Conservation (phyloP, 1,284 basidiomycete genomes). For the Ceratobasidium sp. region DNA sequence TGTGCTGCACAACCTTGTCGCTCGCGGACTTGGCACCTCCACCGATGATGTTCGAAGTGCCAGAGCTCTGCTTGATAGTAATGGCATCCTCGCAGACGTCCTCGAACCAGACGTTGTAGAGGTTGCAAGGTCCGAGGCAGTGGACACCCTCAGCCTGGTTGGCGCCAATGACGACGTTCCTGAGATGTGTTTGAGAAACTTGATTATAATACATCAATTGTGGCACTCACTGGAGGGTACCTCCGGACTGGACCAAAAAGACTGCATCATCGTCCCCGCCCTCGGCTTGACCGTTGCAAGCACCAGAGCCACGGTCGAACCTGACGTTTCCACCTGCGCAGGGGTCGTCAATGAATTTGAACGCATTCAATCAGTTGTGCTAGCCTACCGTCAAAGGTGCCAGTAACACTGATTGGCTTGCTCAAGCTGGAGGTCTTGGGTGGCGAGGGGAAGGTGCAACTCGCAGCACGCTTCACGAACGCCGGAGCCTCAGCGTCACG, state of each 20-base stretch:
- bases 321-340: constrained; percentile 27
- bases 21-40: constrained; percentile 44
- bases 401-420: too few relatives aligned
- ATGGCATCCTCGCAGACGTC: constrained; percentile 49
- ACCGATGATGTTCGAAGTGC: too few relatives aligned
- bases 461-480: constrained; percentile 33
- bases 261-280: too few relatives aligned
- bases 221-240: constrained; percentile 52
- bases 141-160: too few relatives aligned
- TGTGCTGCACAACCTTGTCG: constrained; percentile 47
- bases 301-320: constrained; percentile 36
- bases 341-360: constrained; percentile 11
- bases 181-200: constrained; percentile 39
- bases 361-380: too few relatives aligned
- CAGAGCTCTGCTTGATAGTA: constrained; percentile 45
- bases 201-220: not conserved
- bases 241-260: constrained; percentile 58
- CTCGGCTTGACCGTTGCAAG: too few relatives aligned
- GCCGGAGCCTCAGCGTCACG: constrained; percentile 26
- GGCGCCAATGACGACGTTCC: constrained; percentile 60
- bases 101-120: constrained; percentile 47
- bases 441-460: constrained; percentile 39
- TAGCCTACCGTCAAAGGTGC: too few relatives aligned
- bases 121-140: too few relatives aligned
- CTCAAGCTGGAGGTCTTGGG: too few relatives aligned